Evolutionary conservation across 768 basidiomycete species (phyloP), one percentile per base, ranked within the genome.

Genomic region (Cystobasidium onofrii): DNA sequence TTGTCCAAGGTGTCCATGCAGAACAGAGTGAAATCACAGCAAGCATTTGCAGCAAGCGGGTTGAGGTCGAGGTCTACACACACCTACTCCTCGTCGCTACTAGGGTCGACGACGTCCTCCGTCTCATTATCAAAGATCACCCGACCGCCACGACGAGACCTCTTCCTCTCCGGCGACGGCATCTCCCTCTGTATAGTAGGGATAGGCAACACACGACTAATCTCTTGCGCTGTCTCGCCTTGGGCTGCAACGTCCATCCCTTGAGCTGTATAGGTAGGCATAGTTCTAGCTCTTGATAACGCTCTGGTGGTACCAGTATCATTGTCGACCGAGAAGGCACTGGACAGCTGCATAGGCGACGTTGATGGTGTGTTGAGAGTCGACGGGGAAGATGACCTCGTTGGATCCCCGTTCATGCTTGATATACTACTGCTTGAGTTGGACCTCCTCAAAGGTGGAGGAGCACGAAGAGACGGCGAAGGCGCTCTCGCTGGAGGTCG

Each of bases 131-230:
- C 63, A 3, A 4, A 7, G 39, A 39, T 18, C 1, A 18, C 63
- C 25, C 2, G 3, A 6, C 25, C 18, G 12, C 29, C 63, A 10
- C 63, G 12, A 4, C 63, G 4, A 3, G 63, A 31, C 39, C 43
- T 12, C 39, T 64, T 64, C 34, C 63, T 64, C 63, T 64, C 63
- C 4, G 63, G 63, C 3, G 57, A 60, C 15, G 57, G 7, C 57
- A 60, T 60, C 27, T 60, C 57, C 57, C 57, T 60, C 25, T 60
- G 57, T 60, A 60, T 60, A 9, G 57, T 29, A 15, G 57, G 57
- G 31, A 60, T 29, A 15, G 33, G 9, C 12, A 60, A 4, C 3
- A 6, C 15, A 60, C 33, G 46, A 50, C 15, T 17, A 3, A n/a
- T 3, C 9, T 3, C 9, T 7, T 3, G n/a, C 12, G 46, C 12